Conservation (phyloP, 2,329 filamentous ascomycete genomes). For the Tothia fuscella region DNA sequence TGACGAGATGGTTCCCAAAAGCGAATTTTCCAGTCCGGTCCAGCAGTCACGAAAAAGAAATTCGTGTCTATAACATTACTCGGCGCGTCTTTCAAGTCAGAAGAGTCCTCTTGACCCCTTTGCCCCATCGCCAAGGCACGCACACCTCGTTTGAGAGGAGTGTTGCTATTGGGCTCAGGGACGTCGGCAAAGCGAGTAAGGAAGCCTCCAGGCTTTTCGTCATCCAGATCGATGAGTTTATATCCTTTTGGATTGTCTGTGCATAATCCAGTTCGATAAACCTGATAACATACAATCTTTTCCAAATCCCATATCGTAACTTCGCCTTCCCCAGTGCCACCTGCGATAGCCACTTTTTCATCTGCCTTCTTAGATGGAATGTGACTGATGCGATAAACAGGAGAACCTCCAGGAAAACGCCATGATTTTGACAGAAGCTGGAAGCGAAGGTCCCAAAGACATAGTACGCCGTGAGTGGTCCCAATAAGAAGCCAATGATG, state of each 20-base stretch:
- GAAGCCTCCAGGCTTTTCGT: conserved; percentile 78
- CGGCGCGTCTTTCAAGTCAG: too few species aligned
- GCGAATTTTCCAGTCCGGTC: conserved; percentile 78
- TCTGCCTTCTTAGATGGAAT: conserved; percentile 51
- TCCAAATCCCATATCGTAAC: conserved; percentile 94
- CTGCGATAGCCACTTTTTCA: conserved; percentile 78
- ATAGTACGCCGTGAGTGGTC: conserved; percentile 83
- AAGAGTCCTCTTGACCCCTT: conserved; percentile 56
- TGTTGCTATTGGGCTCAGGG: conserved; percentile 39
- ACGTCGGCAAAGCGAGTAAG: conserved; percentile 69
- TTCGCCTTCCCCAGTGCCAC: conserved; percentile 76
- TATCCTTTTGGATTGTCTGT: conserved; percentile 48
- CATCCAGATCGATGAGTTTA: conserved; percentile 79
- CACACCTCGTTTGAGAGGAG: conserved; percentile 53
- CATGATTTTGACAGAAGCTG: conserved; percentile 75
- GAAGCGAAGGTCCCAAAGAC: conserved; percentile 96
- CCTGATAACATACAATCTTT: conserved; percentile 75
- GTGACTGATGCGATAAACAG: conserved; percentile 67
- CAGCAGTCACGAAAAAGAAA: conserved; percentile 76
- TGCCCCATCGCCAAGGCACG: conserved; percentile 63
- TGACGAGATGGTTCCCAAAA: conserved; percentile 83
- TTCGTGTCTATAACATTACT: too few species aligned
- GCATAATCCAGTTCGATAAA: conserved; percentile 57
- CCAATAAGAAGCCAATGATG: conserved; percentile 86
- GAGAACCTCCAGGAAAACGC: conserved; percentile 69